Evolutionary conservation across 2,329 filamentous ascomycete genomes (phyloP).

Genomic region (Elsinoe batatas): DNA sequence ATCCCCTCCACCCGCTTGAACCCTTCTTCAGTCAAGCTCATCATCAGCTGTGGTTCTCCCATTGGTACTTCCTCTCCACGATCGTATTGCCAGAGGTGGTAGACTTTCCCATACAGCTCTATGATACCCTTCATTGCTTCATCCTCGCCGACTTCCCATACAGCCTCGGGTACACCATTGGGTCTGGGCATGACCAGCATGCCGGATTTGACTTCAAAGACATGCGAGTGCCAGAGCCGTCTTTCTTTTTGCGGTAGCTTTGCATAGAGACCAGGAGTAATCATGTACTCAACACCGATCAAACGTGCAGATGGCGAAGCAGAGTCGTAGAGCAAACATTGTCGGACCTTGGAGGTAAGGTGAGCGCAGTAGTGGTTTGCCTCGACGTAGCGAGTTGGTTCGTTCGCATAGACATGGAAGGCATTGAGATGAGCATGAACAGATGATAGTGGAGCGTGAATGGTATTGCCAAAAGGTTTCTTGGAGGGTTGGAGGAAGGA

Average conservation of each 20-base stretch:
- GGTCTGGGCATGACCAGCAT: slow-evolving; percentile 70
- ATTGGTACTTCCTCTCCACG: slow-evolving; percentile 55
- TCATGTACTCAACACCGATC: slow-evolving; percentile 84
- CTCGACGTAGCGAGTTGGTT: slow-evolving; percentile 60
- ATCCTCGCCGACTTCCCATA: slow-evolving; percentile 69
- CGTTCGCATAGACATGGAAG: slow-evolving; percentile 74
- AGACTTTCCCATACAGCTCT: slow-evolving; percentile 70
- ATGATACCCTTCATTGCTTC: slow-evolving; percentile 71
- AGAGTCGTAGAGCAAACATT: slow-evolving; percentile 78
- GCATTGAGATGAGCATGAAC: slow-evolving; percentile 63
- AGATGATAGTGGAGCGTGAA: slow-evolving; percentile 1
- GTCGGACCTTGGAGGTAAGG: slow-evolving; percentile 58
- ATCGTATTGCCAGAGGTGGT: slow-evolving; percentile 81
- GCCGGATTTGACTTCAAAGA: slow-evolving; percentile 65
- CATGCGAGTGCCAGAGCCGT: slow-evolving; percentile 67
- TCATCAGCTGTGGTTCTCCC: slow-evolving; percentile 54
- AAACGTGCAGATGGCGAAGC: slow-evolving; percentile 57
- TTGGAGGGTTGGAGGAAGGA: neutral
- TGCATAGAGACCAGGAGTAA: slow-evolving; percentile 58
- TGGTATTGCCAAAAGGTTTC: neutral
- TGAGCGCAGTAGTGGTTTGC: slow-evolving; percentile 80
- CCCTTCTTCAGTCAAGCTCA: slow-evolving; percentile 42
- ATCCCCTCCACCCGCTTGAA: slow-evolving; percentile 39
- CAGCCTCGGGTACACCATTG: slow-evolving; percentile 42
- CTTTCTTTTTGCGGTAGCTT: slow-evolving; percentile 58